Conservation (phyloP, 2,329 filamentous ascomycete species). For the Reticulascus tulasneorum region DNA sequence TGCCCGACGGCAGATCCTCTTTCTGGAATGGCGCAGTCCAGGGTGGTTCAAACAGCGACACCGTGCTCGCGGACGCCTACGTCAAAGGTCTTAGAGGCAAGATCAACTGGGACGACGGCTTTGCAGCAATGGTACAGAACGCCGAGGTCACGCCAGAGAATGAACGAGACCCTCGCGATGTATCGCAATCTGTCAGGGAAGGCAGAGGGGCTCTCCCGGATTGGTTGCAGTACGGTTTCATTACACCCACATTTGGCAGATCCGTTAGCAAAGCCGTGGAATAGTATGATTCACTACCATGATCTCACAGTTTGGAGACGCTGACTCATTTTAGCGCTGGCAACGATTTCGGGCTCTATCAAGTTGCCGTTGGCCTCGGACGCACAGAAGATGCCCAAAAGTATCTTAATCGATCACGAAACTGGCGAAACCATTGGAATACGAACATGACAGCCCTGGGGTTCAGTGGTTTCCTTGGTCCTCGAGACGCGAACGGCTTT, state of each 20-base stretch:
- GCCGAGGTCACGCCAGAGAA: slow-evolving; percentile 60
- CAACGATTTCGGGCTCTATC: slow-evolving; percentile 66
- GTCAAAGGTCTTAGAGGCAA: slow-evolving; percentile 61
- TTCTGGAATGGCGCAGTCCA: slow-evolving; percentile 68
- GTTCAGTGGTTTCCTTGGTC: slow-evolving; percentile 64
- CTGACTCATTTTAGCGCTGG: slow-evolving; percentile 36
- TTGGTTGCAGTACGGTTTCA: slow-evolving; percentile 62
- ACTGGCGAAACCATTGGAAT: slow-evolving; percentile 74
- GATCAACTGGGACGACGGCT: slow-evolving; percentile 62
- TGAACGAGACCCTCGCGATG: slow-evolving; percentile 53
- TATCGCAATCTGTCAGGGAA: slow-evolving; percentile 60
- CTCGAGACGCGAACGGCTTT: slow-evolving; percentile 50
- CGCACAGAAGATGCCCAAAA: slow-evolving; percentile 46
- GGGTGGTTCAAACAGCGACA: slow-evolving; percentile 68
- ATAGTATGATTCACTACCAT: slow-evolving; percentile 43
- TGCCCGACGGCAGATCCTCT: slow-evolving; percentile 63
- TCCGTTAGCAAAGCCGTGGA: slow-evolving; percentile 64
- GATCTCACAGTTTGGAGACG: slow-evolving; percentile 3
- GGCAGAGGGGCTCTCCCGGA: slow-evolving; percentile 66
- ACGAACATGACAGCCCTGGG: slow-evolving; percentile 49
- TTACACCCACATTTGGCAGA: slow-evolving; percentile 57
- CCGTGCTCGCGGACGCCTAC: slow-evolving; percentile 68
- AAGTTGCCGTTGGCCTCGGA: slow-evolving; percentile 58
- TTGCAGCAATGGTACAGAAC: slow-evolving; percentile 61
- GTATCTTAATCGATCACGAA: slow-evolving; percentile 60